These are phyloP conservation scores for Acer campestre DNA, from an alignment of 345 rosid genomes.

Conservation along the genomic window DNA sequence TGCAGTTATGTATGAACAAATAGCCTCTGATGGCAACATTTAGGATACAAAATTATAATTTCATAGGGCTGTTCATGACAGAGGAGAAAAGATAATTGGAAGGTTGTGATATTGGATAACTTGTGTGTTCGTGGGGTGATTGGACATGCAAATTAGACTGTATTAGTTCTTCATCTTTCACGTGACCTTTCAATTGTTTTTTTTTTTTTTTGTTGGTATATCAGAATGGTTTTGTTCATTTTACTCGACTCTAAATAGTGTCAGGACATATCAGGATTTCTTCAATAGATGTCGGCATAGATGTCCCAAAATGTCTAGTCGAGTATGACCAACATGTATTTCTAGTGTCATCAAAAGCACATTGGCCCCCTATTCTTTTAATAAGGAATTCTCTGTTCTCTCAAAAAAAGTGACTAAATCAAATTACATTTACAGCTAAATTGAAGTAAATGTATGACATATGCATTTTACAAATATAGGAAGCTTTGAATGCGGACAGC, in stretches of 20 bases:
- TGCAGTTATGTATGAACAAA: background rate
- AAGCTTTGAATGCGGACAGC: too few species aligned
- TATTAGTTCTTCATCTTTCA: background rate
- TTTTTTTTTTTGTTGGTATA: background rate
- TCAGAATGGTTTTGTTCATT: background rate
- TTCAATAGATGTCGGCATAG: background rate
- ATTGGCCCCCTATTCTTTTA: background rate
- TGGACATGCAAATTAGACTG: conserved; percentile 1
- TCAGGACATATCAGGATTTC: background rate
- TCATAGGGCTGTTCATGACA: too few species aligned
- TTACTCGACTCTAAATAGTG: background rate
- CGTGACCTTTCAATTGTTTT: background rate
- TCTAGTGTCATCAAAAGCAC: background rate
- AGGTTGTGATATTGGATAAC: background rate
- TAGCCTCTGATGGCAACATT: background rate
- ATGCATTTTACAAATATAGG: too few species aligned
- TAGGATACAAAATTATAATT: background rate
- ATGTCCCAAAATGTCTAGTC: background rate
- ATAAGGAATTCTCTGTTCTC: background rate
- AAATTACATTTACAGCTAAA: too few species aligned
- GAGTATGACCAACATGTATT: background rate
- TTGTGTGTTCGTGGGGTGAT: background rate
- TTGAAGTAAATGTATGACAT: too few species aligned
- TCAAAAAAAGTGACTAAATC: background rate
- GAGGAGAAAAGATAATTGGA: background rate